Base-by-base conservation (phyloP, 306 rosid genomes). In the Lagenaria siceraria region DNA sequence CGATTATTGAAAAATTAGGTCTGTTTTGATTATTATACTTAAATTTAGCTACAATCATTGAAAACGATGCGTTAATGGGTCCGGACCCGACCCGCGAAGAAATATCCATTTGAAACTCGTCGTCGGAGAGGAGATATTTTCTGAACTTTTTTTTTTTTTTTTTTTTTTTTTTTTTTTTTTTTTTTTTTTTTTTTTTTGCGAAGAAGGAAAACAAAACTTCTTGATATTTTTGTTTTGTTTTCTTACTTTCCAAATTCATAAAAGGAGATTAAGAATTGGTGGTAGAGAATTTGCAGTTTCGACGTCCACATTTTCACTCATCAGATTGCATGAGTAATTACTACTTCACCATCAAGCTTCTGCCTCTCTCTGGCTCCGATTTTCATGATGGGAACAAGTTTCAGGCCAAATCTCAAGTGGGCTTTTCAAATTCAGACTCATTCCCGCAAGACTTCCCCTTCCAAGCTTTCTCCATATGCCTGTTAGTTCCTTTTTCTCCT, bases 341-440 rank as follows among this genome's bases (percentile, higher is more conserved):
- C 87, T 86, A 88, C 85, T 73, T 73, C 46, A 29, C 27, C 60
- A 76, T 87, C 66, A 83, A 43, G 29, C 86, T 79, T 73, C 84
- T 80, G 77, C 59, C 10, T 75, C 77, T 40, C 77, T 56, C 79
- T 77, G 66, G 76, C 38, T 78, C 38, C 82, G 8, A 46, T 12
- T 19, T 63, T 78, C 83, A 76, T 46, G 18, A 93, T 93, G 98
- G 97, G 89, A 79, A 70, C 89, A 75, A 82, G 84, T 86, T 90
- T 89, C 77, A 82, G 88, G 79, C 84, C 90, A 10, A 88, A 84
- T 78, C 82, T 89, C 78, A 87, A 86, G 80, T 83, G 78, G 66
- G 81, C 70, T 60, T 76, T 83, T 33, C 90, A 85, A 17, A 12
- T 87, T 83, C 90, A 81, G 68, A 76, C 88, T 78, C 89, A 81